Base-by-base conservation (phyloP, 768 basidiomycete species). In the Pleurotus ostreatus region DNA sequence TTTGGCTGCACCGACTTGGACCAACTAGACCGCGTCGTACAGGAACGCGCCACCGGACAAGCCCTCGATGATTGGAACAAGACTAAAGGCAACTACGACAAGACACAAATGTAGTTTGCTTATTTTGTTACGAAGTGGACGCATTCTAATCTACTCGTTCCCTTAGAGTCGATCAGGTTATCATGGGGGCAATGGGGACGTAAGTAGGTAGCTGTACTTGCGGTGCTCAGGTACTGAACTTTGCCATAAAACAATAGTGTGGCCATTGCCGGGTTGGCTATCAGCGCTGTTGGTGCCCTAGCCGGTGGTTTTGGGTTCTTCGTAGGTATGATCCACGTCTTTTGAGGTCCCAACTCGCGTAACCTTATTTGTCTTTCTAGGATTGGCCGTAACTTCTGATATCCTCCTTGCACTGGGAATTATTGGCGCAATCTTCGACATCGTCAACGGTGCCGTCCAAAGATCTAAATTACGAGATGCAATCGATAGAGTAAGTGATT, bases 291-390 rank as follows among this genome's bases (percentile, higher is more conserved):
- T n/a, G 59, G 59, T 9, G 52, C 59, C 16, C 57, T 60, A 9
- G 59, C 59, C 15, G 59, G 59, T 9, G 59, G 59, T 3, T 55
- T 60, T 52, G 59, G 59, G 5, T 60, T 60, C 49, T 49, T 60
- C 25, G 59, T 57, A 37, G 59, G 59, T 55, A 38, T 26, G 43
- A 5, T 25, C 22, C 16, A 22, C 20, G 16, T 2, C 2, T 30
- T 46, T 13, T 12, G 13, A 26, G n/a, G 16, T 18, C 46, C n/a
- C 18, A 34, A 34, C 8, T n/a, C n/a, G 30, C 11, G 30, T 34
- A 34, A 34, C 11, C 8, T 11, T 9, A 11, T 11, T 34, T 34
- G 30, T 34, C 2, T 2, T 16, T 43, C 5, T 34, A 61, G 59
- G 59, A 4, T 20, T 60, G 23, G 59, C 57, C 37, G 57, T 58